These are phyloP conservation scores for Plantago ovata DNA, from an alignment of 257 asterid genomes.

Conservation along the genomic window DNA sequence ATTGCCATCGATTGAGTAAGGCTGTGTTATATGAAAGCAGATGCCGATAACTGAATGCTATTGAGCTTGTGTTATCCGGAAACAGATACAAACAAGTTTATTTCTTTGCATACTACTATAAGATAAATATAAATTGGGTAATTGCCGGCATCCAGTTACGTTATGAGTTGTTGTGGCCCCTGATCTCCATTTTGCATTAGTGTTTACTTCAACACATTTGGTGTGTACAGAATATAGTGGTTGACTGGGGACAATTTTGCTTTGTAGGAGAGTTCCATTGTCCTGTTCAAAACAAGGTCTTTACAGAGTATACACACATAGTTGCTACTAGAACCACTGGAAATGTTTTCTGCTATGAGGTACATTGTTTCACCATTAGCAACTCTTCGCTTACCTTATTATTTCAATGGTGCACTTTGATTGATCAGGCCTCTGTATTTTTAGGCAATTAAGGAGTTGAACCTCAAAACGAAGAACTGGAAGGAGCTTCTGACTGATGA, in stretches of 20 bases:
- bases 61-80: neutral
- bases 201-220: conserved; percentile 4
- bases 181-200: neutral
- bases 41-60: neutral
- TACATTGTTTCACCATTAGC: conserved; percentile 14
- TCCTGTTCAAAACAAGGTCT: no score
- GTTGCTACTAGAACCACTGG: no score
- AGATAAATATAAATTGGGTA: neutral
- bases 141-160: neutral
- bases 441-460: conserved; percentile 90
- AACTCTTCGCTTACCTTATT: conserved; percentile 3
- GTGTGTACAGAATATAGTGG: conserved; percentile 1
- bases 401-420: neutral
- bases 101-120: no score
- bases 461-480: conserved; percentile 91
- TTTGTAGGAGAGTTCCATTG: no score
- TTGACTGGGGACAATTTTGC: no score
- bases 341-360: no score
- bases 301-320: no score
- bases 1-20: neutral
- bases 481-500: conserved; percentile 98
- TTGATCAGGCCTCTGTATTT: conserved; percentile 15
- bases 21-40: no score
- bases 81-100: neutral
- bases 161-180: neutral